Evolutionary conservation across 345 rosid species (phyloP).

Genomic region (Garcia nutans): DNA sequence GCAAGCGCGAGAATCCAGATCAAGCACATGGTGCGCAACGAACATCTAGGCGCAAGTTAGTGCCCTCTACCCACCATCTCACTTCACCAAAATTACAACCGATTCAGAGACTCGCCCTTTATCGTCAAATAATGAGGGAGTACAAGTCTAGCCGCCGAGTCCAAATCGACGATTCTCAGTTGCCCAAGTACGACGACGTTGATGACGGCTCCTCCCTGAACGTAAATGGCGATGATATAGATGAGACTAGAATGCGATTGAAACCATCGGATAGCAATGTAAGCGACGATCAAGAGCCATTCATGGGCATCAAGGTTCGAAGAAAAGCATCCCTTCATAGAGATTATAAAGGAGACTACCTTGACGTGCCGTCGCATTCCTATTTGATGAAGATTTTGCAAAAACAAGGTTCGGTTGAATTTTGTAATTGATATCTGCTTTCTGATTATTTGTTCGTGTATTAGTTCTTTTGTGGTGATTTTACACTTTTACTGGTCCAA

Average conservation of each 20-base stretch:
- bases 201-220: slow-evolving; percentile 17
- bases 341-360: slow-evolving; percentile 78
- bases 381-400: slow-evolving; percentile 66
- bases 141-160: slow-evolving; percentile 40
- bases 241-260: slow-evolving; percentile 29
- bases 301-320: slow-evolving; percentile 77
- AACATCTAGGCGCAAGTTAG: neutral
- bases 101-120: neutral
- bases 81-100: neutral
- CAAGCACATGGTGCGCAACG: slow-evolving; percentile 13
- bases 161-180: slow-evolving; percentile 46
- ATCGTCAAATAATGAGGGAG: slow-evolving; percentile 36
- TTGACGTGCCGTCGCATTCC: slow-evolving; percentile 72
- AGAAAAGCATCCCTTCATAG: slow-evolving; percentile 78
- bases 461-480: neutral
- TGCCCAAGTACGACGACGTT: slow-evolving; percentile 37
- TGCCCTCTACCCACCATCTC: neutral
- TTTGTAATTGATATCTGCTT: neutral
- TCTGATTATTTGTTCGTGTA: neutral
- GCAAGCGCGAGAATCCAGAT: neutral
- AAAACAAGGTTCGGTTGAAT: slow-evolving; percentile 63
- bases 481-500: neutral
- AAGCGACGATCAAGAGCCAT: slow-evolving; percentile 76
- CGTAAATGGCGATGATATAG: slow-evolving; percentile 30
- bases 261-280: slow-evolving; percentile 43